Evolutionary conservation across 768 basidiomycete genomes (phyloP).

Genomic region (Calocera viscosa): DNA sequence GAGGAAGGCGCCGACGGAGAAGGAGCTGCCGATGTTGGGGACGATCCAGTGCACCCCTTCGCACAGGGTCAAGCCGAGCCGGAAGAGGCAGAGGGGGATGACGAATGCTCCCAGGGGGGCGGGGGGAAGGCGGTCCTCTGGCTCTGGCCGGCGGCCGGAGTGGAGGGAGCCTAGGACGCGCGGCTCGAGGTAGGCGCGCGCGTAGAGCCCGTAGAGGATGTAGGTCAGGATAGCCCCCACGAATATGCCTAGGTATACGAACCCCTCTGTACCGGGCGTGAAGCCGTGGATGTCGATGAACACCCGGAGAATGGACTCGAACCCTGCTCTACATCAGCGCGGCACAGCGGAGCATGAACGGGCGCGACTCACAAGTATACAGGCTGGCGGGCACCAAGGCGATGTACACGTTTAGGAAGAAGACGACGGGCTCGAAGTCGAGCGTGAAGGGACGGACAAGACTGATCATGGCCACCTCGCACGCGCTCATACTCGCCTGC

Average conservation of each 20-base stretch:
- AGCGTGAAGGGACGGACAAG: conserved; percentile 23
- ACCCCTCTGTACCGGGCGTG: conserved; percentile 16
- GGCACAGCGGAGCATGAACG: background rate
- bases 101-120: conserved; percentile 13
- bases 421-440: conserved; percentile 24
- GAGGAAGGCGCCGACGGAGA: conserved; percentile 17
- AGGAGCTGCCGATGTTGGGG: conserved; percentile 15
- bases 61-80: conserved; percentile 24
- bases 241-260: conserved; percentile 23
- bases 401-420: conserved; percentile 25
- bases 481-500: conserved; percentile 16
- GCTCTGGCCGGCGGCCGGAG: conserved; percentile 4
- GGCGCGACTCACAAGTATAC: conserved; percentile 14
- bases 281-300: conserved; percentile 22
- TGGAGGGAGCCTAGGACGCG: background rate
- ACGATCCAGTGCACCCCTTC: conserved; percentile 21
- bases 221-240: conserved; percentile 18
- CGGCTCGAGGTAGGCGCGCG: background rate
- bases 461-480: conserved; percentile 18
- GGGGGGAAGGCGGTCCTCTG: conserved; percentile 15
- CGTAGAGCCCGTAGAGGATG: conserved; percentile 14
- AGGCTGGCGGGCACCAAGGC: conserved; percentile 20
- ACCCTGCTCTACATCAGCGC: conserved; percentile 10
- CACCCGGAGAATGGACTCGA: conserved; percentile 26
- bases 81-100: conserved; percentile 20